Percentiles rank a stretch among this genome's conserved stretches.
Conservation (phyloP, 2,329 filamentous ascomycete genomes). For the Fusarium camptoceras region DNA sequence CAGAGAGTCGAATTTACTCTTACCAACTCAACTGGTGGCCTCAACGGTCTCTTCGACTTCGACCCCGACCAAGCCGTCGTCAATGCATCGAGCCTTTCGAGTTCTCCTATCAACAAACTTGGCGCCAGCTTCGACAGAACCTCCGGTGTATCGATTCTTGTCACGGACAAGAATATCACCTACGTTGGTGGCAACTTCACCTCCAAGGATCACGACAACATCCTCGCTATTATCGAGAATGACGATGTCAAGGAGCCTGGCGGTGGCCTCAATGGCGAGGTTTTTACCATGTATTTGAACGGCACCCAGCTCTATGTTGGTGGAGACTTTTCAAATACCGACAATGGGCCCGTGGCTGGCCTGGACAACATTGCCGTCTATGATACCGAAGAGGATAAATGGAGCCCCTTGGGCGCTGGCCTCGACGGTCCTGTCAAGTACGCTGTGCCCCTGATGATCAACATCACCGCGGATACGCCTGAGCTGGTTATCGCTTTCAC, state of each 20-base stretch:
- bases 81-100: constrained; percentile 71
- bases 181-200: constrained; percentile 91
- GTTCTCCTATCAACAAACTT: constrained; percentile 81
- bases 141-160: constrained; percentile 78
- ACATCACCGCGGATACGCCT: constrained; percentile 74
- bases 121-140: constrained; percentile 74
- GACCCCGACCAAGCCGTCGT: constrained; percentile 69
- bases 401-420: constrained; percentile 85
- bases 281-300: constrained; percentile 77
- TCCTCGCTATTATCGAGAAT: constrained; percentile 77
- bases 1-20: constrained; percentile 85
- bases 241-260: constrained; percentile 71
- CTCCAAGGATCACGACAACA: constrained; percentile 74
- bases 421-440: constrained; percentile 82
- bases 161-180: constrained; percentile 70
- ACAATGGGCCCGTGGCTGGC: constrained; percentile 68
- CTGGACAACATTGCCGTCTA: constrained; percentile 83
- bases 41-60: constrained; percentile 94
- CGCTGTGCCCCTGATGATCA: constrained; percentile 82
- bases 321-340: constrained; percentile 84
- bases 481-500: constrained; percentile 84
- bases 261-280: constrained; percentile 82
- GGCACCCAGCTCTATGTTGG: constrained; percentile 80
- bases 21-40: constrained; percentile 77
- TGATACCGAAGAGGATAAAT: constrained; percentile 74